phyloP scores from a whole-genome alignment of 805 yeast species.

The Teunomyces stri region DNA sequence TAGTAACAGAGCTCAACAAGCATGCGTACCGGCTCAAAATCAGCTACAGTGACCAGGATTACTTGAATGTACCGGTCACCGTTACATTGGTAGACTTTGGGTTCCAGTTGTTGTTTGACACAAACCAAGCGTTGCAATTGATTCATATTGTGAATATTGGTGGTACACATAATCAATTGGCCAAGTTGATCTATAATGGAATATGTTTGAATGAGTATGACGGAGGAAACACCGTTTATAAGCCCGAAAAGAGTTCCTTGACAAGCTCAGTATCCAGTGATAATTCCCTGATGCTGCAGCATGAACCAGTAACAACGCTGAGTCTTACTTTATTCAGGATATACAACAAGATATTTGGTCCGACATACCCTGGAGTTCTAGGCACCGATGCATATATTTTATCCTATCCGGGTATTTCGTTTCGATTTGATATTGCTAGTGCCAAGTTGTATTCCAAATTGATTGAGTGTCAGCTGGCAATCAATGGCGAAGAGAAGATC shows the following conservation, averaged over 20 bases:
- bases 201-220: conserved; percentile 27
- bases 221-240: conserved; percentile 4
- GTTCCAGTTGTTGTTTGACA: conserved; percentile 11
- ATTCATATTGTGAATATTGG: conserved; percentile 11
- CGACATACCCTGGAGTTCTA: conserved; percentile 55
- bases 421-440: conserved; percentile 38
- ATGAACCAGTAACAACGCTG: neutral
- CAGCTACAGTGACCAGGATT: conserved; percentile 27
- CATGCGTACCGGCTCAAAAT: conserved; percentile 28
- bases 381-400: conserved; percentile 36
- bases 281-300: conserved; percentile 1
- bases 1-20: conserved; percentile 22
- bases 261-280: conserved; percentile 3
- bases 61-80: conserved; percentile 31
- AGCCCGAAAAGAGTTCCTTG: neutral
- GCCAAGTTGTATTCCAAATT: conserved; percentile 12
- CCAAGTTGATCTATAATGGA: conserved; percentile 30
- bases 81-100: conserved; percentile 24
- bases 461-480: neutral
- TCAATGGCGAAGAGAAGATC: conserved; percentile 18
- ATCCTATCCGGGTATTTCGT: conserved; percentile 57
- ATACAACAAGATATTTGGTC: conserved; percentile 59
- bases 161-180: neutral
- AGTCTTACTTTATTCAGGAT: conserved; percentile 37
- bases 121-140: conserved; percentile 10